Conservation (phyloP, 805 yeast genomes). For the Wickerhamomyces ciferrii region DNA sequence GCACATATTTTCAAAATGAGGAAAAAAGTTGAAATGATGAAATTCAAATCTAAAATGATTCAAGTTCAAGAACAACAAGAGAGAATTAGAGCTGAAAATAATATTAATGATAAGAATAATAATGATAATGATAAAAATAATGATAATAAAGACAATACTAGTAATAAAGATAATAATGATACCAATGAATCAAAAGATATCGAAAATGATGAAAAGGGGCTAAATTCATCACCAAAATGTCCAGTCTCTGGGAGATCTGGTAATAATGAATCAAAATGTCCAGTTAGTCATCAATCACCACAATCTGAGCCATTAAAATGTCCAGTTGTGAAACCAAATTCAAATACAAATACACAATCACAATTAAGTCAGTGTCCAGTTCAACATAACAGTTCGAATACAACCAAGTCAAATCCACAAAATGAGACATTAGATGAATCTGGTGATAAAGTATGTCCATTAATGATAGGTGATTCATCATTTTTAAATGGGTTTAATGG, state of each 20-base stretch:
- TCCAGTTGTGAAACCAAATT: background rate
- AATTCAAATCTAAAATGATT: constrained; percentile 7
- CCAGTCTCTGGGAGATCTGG: constrained; percentile 3
- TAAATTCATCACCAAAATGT: constrained; percentile 8
- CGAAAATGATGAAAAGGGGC: background rate
- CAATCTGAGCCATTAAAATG: background rate
- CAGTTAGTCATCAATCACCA: constrained; percentile 14
- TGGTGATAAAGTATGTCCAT: constrained; percentile 37
- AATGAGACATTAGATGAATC: constrained; percentile 7
- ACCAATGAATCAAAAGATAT: background rate
- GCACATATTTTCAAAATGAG: constrained; percentile 38
- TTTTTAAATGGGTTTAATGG: constrained; percentile 7
- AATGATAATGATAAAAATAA: no score
- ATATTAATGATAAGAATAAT: no score
- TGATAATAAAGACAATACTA: no score
- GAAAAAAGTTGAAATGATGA: constrained; percentile 26
- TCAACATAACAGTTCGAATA: no score
- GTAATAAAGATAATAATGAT: no score
- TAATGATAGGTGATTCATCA: constrained; percentile 38
- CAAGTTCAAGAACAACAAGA: background rate
- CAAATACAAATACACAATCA: no score
- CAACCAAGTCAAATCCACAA: background rate
- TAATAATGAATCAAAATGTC: constrained; percentile 12
- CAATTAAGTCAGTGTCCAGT: no score
- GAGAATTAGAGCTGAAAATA: constrained; percentile 10